Conservation (phyloP, 768 basidiomycete genomes). For the Leccinellum albellum region DNA sequence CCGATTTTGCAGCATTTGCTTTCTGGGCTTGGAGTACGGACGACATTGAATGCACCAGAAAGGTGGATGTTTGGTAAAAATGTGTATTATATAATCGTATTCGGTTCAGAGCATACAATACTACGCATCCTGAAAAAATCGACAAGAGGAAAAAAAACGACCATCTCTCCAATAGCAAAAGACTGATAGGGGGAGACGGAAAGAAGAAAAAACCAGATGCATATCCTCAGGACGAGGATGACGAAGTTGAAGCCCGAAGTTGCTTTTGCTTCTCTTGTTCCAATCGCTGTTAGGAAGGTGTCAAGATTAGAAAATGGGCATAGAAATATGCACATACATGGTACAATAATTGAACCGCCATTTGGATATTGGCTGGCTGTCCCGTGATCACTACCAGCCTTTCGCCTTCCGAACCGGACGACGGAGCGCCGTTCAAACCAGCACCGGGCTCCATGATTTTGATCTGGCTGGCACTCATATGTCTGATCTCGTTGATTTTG, state of each 20-base stretch:
- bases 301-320: conserved; percentile 4
- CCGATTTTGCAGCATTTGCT: conserved; percentile 49
- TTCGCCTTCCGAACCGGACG: conserved; percentile 78
- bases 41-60: conserved; percentile 43
- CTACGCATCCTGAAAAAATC: conserved; percentile 1
- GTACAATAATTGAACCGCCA: conserved; percentile 90
- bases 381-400: conserved; percentile 95
- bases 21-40: conserved; percentile 61
- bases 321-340: conserved; percentile 49
- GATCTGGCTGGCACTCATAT: conserved; percentile 93
- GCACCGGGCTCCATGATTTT: conserved; percentile 99
- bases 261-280: conserved; percentile 92
- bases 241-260: conserved; percentile 36
- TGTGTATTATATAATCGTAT: conserved; percentile 25
- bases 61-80: not conserved
- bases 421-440: conserved; percentile 66
- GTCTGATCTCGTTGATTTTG: conserved; percentile 98
- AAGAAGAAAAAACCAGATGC: not conserved
- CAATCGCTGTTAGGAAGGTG: conserved; percentile 52
- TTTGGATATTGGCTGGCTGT: conserved; percentile 91
- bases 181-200: not conserved
- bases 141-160: not conserved
- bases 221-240: conserved; percentile 27
- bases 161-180: conserved; percentile 1
- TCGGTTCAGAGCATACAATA: not conserved